Percentiles rank a stretch among this genome's conserved stretches.
Evolutionary conservation across 805 yeast genomes (phyloP).

Genomic region (Citeromyces nyonsensis): DNA sequence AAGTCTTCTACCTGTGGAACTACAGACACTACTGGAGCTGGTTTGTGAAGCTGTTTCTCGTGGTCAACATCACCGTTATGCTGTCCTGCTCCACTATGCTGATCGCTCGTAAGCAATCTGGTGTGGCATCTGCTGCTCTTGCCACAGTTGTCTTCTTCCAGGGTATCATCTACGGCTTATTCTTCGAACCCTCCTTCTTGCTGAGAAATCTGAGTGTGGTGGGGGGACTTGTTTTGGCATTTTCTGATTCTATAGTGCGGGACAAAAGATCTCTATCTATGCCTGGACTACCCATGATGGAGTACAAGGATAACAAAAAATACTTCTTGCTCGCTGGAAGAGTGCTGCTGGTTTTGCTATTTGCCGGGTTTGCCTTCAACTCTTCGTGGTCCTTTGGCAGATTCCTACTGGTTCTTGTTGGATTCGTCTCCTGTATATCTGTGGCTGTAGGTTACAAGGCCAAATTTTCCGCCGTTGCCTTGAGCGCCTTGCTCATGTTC

Average conservation of each 20-base stretch:
- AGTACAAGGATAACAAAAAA: constrained; percentile 60
- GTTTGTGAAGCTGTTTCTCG: constrained; percentile 60
- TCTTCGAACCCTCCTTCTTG: constrained; percentile 68
- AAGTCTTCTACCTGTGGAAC: constrained; percentile 67
- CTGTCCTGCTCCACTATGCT: constrained; percentile 54
- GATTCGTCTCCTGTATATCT: constrained; percentile 54
- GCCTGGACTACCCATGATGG: constrained; percentile 67
- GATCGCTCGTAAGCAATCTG: constrained; percentile 50
- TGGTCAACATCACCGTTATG: constrained; percentile 56
- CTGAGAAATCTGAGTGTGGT: constrained; percentile 79
- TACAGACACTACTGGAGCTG: constrained; percentile 69
- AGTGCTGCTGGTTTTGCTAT: constrained; percentile 68
- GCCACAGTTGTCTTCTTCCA: constrained; percentile 63
- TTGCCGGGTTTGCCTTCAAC: constrained; percentile 70
- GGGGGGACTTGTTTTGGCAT: constrained; percentile 82
- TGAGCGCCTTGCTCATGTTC: constrained; percentile 53
- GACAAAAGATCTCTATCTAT: constrained; percentile 49
- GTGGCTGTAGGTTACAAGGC: constrained; percentile 91
- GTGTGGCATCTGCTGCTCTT: constrained; percentile 56
- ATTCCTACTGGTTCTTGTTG: constrained; percentile 48
- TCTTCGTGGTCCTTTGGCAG: constrained; percentile 59
- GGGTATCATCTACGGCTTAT: constrained; percentile 78
- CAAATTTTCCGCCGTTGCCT: constrained; percentile 63
- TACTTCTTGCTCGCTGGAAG: constrained; percentile 82
- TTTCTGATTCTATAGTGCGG: constrained; percentile 73